These are phyloP conservation scores for Durotheca rogersii DNA, from an alignment of 495 filamentous ascomycete species.

Conservation along the genomic window DNA sequence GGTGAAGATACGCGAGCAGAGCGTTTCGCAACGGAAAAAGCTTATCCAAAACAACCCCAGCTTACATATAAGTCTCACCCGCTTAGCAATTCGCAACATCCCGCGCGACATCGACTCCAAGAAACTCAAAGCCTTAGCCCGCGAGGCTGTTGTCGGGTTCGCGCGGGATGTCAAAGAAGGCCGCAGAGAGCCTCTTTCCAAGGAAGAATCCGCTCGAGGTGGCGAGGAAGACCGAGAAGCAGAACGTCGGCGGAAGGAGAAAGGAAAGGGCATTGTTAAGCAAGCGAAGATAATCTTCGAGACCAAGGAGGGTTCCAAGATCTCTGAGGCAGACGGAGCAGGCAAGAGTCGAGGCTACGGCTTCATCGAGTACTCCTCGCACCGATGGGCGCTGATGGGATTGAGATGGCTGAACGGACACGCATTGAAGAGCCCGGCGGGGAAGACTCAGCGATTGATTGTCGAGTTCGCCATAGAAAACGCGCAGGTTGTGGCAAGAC, in stretches of 20 bases:
- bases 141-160: conserved; percentile 88
- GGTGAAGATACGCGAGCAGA: conserved; percentile 82
- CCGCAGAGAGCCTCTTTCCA: conserved; percentile 70
- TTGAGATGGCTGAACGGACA: conserved; percentile 91
- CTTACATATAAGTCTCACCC: conserved; percentile 85
- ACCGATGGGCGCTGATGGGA: conserved; percentile 94
- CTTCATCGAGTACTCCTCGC: conserved; percentile 94
- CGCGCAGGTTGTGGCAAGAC: conserved; percentile 80
- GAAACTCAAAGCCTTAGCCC: conserved; percentile 85
- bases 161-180: conserved; percentile 82
- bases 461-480: conserved; percentile 99
- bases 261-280: conserved; percentile 88
- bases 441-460: conserved; percentile 66
- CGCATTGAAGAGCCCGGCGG: conserved; percentile 51
- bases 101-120: conserved; percentile 82
- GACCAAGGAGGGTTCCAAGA: conserved; percentile 75
- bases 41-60: conserved; percentile 87
- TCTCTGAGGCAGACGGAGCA: conserved; percentile 63
- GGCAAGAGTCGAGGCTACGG: conserved; percentile 91
- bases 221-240: conserved; percentile 76
- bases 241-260: conserved; percentile 72
- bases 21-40: conserved; percentile 81
- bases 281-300: conserved; percentile 96
- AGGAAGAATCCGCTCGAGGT: conserved; percentile 78
- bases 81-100: conserved; percentile 91